A percentile compares a stretch with the other conserved stretches of the same genome.
These are phyloP conservation scores for Aureobasidium mangrovei DNA, from an alignment of 2,329 filamentous ascomycete genomes.

Conservation along the genomic window DNA sequence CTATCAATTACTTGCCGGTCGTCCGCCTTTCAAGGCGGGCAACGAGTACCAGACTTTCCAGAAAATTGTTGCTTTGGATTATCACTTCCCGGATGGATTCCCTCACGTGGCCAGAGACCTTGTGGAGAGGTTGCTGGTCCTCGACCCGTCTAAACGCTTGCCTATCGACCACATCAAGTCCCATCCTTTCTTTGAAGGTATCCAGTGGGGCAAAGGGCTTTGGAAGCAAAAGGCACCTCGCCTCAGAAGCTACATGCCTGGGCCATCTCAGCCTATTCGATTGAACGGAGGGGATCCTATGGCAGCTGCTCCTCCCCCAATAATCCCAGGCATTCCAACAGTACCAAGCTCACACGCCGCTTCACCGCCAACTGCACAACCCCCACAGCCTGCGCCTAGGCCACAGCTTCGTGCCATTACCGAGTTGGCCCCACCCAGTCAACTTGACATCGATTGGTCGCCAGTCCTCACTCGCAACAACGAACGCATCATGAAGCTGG, in stretches of 20 bases:
- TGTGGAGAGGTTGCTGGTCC: slow-evolving; percentile 78
- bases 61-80: slow-evolving; percentile 91
- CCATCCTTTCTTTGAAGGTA: slow-evolving; percentile 87
- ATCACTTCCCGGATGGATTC: slow-evolving; percentile 85
- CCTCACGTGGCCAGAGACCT: slow-evolving; percentile 78
- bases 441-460: slow-evolving; percentile 97
- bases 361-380: slow-evolving; percentile 15
- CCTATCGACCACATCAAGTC: slow-evolving; percentile 96
- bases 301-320: not conserved
- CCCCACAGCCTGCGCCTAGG: slow-evolving; percentile 29
- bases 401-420: slow-evolving; percentile 77
- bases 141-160: slow-evolving; percentile 75
- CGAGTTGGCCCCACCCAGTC: slow-evolving; percentile 89
- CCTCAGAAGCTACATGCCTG: slow-evolving; percentile 73
- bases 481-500: slow-evolving; percentile 88
- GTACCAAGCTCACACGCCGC: not conserved
- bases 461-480: slow-evolving; percentile 85
- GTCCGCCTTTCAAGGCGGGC: slow-evolving; percentile 89
- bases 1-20: slow-evolving; percentile 89
- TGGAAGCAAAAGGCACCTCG: slow-evolving; percentile 89
- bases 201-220: slow-evolving; percentile 70
- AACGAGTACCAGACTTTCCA: slow-evolving; percentile 98
- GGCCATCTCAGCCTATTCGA: slow-evolving; percentile 53
- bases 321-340: slow-evolving; percentile 7
- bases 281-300: slow-evolving; percentile 29